A percentile compares a stretch with the other conserved stretches of the same genome.
These are phyloP conservation scores for Vanrija sp. DNA, from an alignment of 1,284 basidiomycete genomes.

Conservation along the genomic window DNA sequence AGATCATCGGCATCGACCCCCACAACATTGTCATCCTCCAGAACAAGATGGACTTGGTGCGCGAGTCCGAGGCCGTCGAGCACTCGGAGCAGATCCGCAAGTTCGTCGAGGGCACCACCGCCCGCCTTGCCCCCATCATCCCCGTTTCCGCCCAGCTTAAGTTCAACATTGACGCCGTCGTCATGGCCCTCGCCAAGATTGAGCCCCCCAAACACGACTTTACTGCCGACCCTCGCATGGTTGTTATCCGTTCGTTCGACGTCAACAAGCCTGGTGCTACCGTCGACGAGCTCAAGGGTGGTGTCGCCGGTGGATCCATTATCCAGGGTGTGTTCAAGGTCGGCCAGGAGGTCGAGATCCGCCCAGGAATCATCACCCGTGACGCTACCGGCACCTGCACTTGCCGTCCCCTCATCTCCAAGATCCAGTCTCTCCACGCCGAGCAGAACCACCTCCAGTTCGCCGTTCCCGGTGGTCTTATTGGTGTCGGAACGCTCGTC, in stretches of 20 bases:
- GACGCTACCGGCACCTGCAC: slow-evolving; percentile 84
- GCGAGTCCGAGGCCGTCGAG: slow-evolving; percentile 83
- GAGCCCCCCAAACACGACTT: slow-evolving; percentile 93
- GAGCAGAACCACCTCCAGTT: slow-evolving; percentile 93
- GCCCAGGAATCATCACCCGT: slow-evolving; percentile 95
- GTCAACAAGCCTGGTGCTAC: slow-evolving; percentile 99
- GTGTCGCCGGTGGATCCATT: slow-evolving; percentile 96
- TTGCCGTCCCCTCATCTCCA: slow-evolving; percentile 90
- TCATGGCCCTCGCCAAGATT: slow-evolving; percentile 96
- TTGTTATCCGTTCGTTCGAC: slow-evolving; percentile 99
- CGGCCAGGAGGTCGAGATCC: slow-evolving; percentile 93
- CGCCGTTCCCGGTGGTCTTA: slow-evolving; percentile 94
- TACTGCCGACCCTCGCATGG: slow-evolving; percentile 81
- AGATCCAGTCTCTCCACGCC: slow-evolving; percentile 85
- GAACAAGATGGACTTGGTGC: slow-evolving; percentile 95
- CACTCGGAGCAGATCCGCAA: slow-evolving; percentile 88
- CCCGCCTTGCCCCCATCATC: slow-evolving; percentile 93
- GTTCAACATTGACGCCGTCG: slow-evolving; percentile 99
- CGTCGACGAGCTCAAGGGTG: slow-evolving; percentile 94
- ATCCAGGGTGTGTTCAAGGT: slow-evolving; percentile 80
- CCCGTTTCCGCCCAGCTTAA: slow-evolving; percentile 97
- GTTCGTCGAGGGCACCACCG: slow-evolving; percentile 95
- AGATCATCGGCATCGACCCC: slow-evolving; percentile 88
- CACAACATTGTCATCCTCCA: slow-evolving; percentile 97
- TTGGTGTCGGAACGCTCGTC: slow-evolving; percentile 95